phyloP scores from a whole-genome alignment of 73 alveolate genomes.

The Urostyla sp. region DNA sequence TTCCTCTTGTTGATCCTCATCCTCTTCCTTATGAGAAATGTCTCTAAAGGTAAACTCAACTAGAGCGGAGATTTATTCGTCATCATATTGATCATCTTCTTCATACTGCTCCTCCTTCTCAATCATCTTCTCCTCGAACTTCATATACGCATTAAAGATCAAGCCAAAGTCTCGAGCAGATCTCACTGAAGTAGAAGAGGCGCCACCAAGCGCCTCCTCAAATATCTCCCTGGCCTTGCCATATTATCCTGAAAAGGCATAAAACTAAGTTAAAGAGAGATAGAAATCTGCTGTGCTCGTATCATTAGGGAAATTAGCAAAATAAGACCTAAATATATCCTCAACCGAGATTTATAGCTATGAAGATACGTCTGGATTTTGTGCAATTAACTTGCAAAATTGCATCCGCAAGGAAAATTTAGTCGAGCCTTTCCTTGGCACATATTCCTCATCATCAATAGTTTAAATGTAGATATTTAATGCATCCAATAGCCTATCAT shows the following conservation, averaged over 20 bases:
- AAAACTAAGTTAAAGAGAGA: slow-evolving; percentile 93
- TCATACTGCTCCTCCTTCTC: slow-evolving; percentile 56
- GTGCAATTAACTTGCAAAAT: slow-evolving; percentile 90
- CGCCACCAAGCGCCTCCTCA: slow-evolving; percentile 97
- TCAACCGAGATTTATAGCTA: slow-evolving; percentile 42
- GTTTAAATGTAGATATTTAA: slow-evolving; percentile 78
- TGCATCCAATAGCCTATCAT: slow-evolving; percentile 80
- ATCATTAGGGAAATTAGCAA: slow-evolving; percentile 38
- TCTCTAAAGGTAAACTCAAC: slow-evolving; percentile 34
- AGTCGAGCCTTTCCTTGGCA: slow-evolving; percentile 83
- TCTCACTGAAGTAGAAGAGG: slow-evolving; percentile 82
- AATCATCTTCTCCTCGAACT: slow-evolving; percentile 90
- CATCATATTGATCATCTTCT: slow-evolving; percentile 73
- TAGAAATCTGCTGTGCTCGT: slow-evolving; percentile 84
- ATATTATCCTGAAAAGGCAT: slow-evolving; percentile 82
- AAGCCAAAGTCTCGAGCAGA: slow-evolving; percentile 96
- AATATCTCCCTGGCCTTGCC: slow-evolving; percentile 94
- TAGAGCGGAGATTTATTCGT: slow-evolving; percentile 41
- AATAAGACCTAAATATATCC: slow-evolving; percentile 34
- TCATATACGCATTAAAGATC: slow-evolving; percentile 93
- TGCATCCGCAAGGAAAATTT: slow-evolving; percentile 88
- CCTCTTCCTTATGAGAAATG: slow-evolving; percentile 28
- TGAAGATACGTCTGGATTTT: slow-evolving; percentile 86
- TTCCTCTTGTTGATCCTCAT: slow-evolving; percentile 22
- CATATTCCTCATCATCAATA: slow-evolving; percentile 87